Evolutionary conservation across 208 protist species (phyloP), one percentile per base, ranked within the genome.

Genomic region (Acanthamoeba royreba): DNA sequence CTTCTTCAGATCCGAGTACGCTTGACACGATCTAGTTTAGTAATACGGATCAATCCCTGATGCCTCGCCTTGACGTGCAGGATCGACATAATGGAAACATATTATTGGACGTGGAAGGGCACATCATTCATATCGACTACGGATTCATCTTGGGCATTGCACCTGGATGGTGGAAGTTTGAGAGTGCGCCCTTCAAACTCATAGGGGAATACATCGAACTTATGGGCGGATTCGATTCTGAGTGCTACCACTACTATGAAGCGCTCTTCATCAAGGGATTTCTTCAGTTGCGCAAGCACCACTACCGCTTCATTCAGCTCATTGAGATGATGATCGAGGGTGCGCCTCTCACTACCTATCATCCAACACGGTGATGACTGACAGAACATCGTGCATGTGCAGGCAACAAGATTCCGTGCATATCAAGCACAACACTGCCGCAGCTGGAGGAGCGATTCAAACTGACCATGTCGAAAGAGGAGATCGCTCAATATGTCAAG

Each of bases 91-190:
- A 96, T 45, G 93, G 94, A 9, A 96, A 96, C 72, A 89, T 96
- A 35, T 85, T 96, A 94, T 13, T 96, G 13, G 92, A 95, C 2
- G 17, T 95, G 8, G 22, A 90, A 11, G 69, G 94, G 9, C 28
- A 95, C 28, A 79, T 96, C n/a, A 94, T 96, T 22, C 95, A 96
- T 38, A 96, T 96, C 61, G 95, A 96, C 25, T 96, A 95, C 63
- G 95, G 95, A 9, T 96, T 96, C 52, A 95, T 96, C 25, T 47
- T 96, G 28, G 92, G 94, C 33, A 86, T 79, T 17, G 40, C 43
- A 11, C 90, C 90, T 4, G 90, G 90, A 31, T 43, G 7, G 43
- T 81, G 61, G 61, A n/a, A 89, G 28, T 93, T 93, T 53, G 90
- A 93, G 90, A 86, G 45, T 33, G 90, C 90, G 38, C 90, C 90